Percentiles rank a stretch among this genome's conserved stretches.
Evolutionary conservation across 192 early-diverging fungal genomes (phyloP).

Genomic region (Gigaspora rosea): DNA sequence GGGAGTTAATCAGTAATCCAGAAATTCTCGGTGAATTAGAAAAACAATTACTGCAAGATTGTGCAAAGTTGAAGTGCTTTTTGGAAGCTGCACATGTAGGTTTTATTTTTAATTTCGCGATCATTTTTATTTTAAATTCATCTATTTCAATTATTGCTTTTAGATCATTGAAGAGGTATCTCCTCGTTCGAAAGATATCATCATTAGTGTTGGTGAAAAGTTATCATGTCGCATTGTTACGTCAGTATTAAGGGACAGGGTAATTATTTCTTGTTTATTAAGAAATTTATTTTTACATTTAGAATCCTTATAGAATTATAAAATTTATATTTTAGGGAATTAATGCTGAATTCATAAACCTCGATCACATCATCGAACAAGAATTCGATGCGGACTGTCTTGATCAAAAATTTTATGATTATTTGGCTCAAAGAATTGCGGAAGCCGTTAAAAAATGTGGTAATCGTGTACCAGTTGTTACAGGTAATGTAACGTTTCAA

Average conservation of each 20-base stretch:
- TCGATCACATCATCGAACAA: conserved; percentile 82
- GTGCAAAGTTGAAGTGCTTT: conserved; percentile 77
- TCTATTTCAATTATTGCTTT: neutral
- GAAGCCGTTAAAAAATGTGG: conserved; percentile 59
- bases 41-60: conserved; percentile 74
- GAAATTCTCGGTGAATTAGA: conserved; percentile 56
- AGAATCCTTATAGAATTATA: neutral
- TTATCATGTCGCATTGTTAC: conserved; percentile 90
- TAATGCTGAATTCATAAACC: conserved; percentile 80
- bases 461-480: conserved; percentile 86
- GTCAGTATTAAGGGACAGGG: conserved; percentile 70
- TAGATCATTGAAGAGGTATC: conserved; percentile 94
- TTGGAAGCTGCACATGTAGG: conserved; percentile 87
- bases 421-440: conserved; percentile 72
- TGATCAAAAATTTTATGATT: conserved; percentile 97
- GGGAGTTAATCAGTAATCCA: conserved; percentile 53
- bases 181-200: conserved; percentile 92
- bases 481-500: conserved; percentile 49
- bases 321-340: conserved; percentile 57
- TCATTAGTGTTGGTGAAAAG: conserved; percentile 93
- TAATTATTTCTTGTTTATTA: conserved; percentile 29
- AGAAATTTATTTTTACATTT: neutral
- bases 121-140: neutral
- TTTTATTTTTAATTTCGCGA: neutral
- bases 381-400: conserved; percentile 78